Percentiles rank a stretch among this genome's conserved stretches.
phyloP scores from a whole-genome alignment of 1,139 yeast species.

The Taphrina communis region DNA sequence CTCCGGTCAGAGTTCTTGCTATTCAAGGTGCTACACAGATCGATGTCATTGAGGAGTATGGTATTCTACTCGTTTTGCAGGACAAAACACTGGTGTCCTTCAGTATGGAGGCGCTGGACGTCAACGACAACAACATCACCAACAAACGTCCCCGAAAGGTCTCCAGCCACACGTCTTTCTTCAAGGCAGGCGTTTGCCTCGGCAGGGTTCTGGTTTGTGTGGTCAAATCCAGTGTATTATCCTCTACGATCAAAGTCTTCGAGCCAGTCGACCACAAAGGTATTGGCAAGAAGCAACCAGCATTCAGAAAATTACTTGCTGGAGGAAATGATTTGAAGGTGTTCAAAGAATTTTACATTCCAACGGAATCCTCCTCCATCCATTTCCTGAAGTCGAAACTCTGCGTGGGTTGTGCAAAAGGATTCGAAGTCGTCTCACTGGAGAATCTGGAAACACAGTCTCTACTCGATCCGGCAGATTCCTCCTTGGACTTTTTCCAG shows the following conservation, averaged over 20 bases:
- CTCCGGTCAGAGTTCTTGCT: conserved; percentile 77
- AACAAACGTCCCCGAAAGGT: conserved; percentile 78
- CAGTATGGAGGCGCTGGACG: conserved; percentile 74
- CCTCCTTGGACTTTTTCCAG: conserved; percentile 93
- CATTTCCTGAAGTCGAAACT: conserved; percentile 86
- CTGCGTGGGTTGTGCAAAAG: conserved; percentile 95
- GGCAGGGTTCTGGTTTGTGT: conserved; percentile 89
- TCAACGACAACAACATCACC: conserved; percentile 55
- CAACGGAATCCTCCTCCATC: conserved; percentile 87
- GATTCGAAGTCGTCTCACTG: conserved; percentile 86
- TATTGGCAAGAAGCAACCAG: conserved; percentile 54
- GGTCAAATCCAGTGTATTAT: conserved; percentile 73
- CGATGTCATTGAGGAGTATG: conserved; percentile 90
- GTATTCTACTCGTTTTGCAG: conserved; percentile 76
- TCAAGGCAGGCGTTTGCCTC: conserved; percentile 89
- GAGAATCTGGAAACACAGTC: conserved; percentile 78
- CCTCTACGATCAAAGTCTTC: conserved; percentile 80
- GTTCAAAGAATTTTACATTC: conserved; percentile 77
- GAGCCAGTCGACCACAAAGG: conserved; percentile 73
- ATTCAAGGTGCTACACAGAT: conserved; percentile 83
- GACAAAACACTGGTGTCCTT: conserved; percentile 85
- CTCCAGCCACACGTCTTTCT: conserved; percentile 82
- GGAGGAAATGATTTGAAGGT: conserved; percentile 63
- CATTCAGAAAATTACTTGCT: conserved; percentile 60
- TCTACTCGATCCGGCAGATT: conserved; percentile 91